phyloP scores from a whole-genome alignment of 164 flowering plant genomes.

The Buxus sempervirens region DNA sequence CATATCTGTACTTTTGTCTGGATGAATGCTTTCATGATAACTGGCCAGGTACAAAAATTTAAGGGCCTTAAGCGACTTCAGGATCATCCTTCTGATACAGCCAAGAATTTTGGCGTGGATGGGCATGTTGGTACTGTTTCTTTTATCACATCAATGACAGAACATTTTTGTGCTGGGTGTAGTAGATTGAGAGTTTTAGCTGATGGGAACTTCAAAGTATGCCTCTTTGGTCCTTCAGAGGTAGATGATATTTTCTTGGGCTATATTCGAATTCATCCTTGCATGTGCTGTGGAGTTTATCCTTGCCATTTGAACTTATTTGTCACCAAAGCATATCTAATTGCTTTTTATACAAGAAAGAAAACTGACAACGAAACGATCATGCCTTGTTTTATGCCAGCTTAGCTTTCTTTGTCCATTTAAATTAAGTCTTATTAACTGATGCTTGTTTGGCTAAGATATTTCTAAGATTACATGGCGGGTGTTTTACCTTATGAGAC shows the following conservation, averaged over 20 bases:
- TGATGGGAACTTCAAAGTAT: slow-evolving; percentile 96
- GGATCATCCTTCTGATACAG: slow-evolving; percentile 87
- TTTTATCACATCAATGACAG: slow-evolving; percentile 97
- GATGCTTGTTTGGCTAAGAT: slow-evolving; percentile 1
- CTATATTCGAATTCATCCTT: not conserved
- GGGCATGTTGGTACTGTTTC: slow-evolving; percentile 81
- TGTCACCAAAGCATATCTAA: not conserved
- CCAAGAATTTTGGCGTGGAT: slow-evolving; percentile 80
- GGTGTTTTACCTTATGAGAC: not conserved
- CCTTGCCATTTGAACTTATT: not conserved
- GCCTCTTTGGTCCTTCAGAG: slow-evolving; percentile 99
- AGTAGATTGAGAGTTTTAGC: slow-evolving; percentile 90
- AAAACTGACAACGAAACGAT: too few species aligned
- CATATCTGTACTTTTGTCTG: not conserved
- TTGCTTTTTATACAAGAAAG: not conserved
- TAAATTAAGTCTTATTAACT: not conserved
- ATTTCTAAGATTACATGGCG: not conserved
- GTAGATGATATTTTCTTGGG: slow-evolving; percentile 27
- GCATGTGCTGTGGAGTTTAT: not conserved
- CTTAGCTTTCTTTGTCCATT: not conserved
- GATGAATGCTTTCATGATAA: slow-evolving; percentile 11
- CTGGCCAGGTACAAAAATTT: slow-evolving; percentile 55
- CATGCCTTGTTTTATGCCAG: not conserved
- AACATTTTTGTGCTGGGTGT: slow-evolving; percentile 98
- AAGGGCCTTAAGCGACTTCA: slow-evolving; percentile 51